Evolutionary conservation across 108 stramenopile genomes (phyloP).

Genomic region (Cyclotella distinguenda): DNA sequence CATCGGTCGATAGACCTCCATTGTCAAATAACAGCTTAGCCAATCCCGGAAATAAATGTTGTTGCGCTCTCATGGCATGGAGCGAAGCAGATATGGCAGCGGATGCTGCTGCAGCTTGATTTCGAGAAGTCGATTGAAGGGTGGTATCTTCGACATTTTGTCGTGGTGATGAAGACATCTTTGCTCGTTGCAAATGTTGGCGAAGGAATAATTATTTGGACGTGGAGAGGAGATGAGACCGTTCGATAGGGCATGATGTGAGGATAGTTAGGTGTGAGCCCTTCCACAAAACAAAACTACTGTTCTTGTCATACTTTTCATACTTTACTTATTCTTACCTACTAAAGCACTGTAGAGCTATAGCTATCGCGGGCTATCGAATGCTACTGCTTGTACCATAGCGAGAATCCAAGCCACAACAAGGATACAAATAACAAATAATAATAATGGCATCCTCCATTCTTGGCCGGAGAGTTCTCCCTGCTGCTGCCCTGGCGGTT

Average conservation of each 20-base stretch:
- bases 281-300: too few species aligned
- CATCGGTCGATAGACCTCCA: background rate
- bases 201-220: too few species aligned
- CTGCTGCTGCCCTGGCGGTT: slow-evolving; percentile 18
- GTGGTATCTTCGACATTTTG: slow-evolving; percentile 1
- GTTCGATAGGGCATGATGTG: too few species aligned
- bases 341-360: too few species aligned
- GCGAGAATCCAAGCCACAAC: background rate
- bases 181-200: too few species aligned
- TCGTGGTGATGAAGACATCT: too few species aligned
- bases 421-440: background rate
- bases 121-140: background rate
- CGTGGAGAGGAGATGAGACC: too few species aligned
- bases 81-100: slow-evolving; percentile 11
- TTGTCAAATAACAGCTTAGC: slow-evolving; percentile 10
- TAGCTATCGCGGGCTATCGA: too few species aligned
- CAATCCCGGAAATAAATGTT: slow-evolving; percentile 11
- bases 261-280: too few species aligned
- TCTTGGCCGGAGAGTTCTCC: slow-evolving; percentile 17
- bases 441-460: slow-evolving; percentile 15
- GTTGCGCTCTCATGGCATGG: slow-evolving; percentile 11
- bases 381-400: too few species aligned
- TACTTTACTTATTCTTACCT: too few species aligned
- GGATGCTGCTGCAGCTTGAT: slow-evolving; percentile 12
- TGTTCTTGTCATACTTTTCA: too few species aligned